Evolutionary conservation across 306 rosid genomes (phyloP), one percentile per base, ranked within the genome.

Genomic region (Pueraria montana): DNA sequence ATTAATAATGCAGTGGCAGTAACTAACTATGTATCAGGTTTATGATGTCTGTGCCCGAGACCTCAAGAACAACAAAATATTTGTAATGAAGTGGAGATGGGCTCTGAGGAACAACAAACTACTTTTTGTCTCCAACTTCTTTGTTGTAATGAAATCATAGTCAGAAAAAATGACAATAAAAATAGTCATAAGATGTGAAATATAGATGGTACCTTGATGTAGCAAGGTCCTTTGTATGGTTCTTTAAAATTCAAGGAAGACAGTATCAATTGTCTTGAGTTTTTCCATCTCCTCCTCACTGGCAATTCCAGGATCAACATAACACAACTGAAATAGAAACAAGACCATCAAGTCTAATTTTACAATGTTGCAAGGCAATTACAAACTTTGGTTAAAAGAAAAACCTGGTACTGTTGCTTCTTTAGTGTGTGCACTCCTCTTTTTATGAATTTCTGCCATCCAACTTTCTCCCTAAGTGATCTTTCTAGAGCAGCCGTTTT

Each of bases 321-420:
- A 93, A 82, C 98, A 93, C 87, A 95, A 69, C 95, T 95, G 94
- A 81, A 80, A 86, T 30, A 87, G 73, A 82, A 67, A 50, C 73
- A 87, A 63, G 20, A 71, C 75, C 77, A 85, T 86, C 85, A 86
- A 72, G 45, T 68, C 83, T 27, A 62, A 4, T 64, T 10, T 30
- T 72, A 66, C 69, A 63, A 52, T 63, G 66, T 32, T 12, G 65
- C 42, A 40, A 77, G 45, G 42, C 42, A 76, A 64, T 42, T 13
- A 8, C 43, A 67, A 56, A 17, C 40, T 67, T 58, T 8, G 71
- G 27, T 5, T 45, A 38, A 74, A 75, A 40, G 58, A 78, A 70
- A 23, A 85, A 95, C 98, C 97, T 93, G 97, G 77, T 93, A 91
- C 49, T 93, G 94, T 11, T 88, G 86, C 89, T 91, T 89, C 89